Conservation (phyloP, 768 basidiomycete species). For the Leucocoprinus sp. region DNA sequence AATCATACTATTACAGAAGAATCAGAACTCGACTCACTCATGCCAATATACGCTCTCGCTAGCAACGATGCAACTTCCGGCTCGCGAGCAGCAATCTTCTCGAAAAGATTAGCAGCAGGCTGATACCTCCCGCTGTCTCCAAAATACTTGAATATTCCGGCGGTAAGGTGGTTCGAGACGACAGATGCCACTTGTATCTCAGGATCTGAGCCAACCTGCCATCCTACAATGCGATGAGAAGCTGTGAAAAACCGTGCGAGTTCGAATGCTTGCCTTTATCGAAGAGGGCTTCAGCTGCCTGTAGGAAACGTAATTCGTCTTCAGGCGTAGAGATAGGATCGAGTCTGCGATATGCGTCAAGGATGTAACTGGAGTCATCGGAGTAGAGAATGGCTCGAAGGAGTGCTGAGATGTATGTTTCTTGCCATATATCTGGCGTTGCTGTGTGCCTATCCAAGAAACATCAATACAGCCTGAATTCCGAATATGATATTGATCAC, state of each 20-base stretch:
- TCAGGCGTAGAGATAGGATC: conserved; percentile 90
- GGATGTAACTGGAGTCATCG: conserved; percentile 84
- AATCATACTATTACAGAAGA: background rate
- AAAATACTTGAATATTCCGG: conserved; percentile 95
- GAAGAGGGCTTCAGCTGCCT: conserved; percentile 85
- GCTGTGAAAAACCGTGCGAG: background rate
- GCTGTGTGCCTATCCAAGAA: conserved; percentile 66
- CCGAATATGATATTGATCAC: conserved; percentile 34
- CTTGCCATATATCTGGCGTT: conserved; percentile 91
- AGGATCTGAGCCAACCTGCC: conserved; percentile 98
- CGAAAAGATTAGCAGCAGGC: conserved; percentile 87
- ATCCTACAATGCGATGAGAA: conserved; percentile 43
- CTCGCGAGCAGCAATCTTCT: conserved; percentile 77
- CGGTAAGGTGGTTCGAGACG: conserved; percentile 93
- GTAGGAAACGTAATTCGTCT: conserved; percentile 83
- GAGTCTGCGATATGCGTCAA: conserved; percentile 92
- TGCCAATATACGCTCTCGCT: conserved; percentile 88
- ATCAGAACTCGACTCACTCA: conserved; percentile 60
- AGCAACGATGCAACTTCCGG: conserved; percentile 86
- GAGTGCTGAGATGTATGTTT: conserved; percentile 91
- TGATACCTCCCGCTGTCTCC: conserved; percentile 85
- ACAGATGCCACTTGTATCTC: conserved; percentile 98
- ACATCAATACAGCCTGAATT: background rate
- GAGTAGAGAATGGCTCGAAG: conserved; percentile 91
- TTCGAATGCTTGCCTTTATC: conserved; percentile 53